Evolutionary conservation across 2,329 filamentous ascomycete genomes (phyloP).

Genomic region (Aspergillus sclerotialis): DNA sequence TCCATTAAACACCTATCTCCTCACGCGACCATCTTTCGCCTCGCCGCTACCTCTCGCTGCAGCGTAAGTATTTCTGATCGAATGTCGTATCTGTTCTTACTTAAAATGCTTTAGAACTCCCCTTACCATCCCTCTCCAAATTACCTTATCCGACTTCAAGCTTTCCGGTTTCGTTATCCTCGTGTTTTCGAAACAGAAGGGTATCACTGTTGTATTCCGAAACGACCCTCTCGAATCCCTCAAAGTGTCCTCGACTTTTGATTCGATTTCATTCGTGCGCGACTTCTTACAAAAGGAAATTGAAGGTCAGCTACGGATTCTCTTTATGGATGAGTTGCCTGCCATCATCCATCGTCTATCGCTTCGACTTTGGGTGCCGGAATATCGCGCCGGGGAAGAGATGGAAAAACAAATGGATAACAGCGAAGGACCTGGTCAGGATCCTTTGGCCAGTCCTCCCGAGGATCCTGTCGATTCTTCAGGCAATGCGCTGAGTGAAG

Average conservation of each 20-base stretch:
- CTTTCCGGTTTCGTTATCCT: slow-evolving; percentile 95
- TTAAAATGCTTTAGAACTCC: slow-evolving; percentile 50
- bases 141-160: slow-evolving; percentile 91
- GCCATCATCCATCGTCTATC: slow-evolving; percentile 94
- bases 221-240: slow-evolving; percentile 97
- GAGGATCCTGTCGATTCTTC: slow-evolving; percentile 74
- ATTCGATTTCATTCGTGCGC: slow-evolving; percentile 96
- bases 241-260: slow-evolving; percentile 97
- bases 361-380: slow-evolving; percentile 79
- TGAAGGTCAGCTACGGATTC: slow-evolving; percentile 79
- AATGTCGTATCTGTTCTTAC: slow-evolving; percentile 3
- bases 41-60: slow-evolving; percentile 89
- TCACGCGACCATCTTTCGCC: slow-evolving; percentile 83
- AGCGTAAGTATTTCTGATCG: slow-evolving; percentile 39
- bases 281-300: slow-evolving; percentile 96
- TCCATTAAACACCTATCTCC: slow-evolving; percentile 90
- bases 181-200: slow-evolving; percentile 96
- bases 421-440: slow-evolving; percentile 57
- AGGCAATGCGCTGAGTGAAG: slow-evolving; percentile 68
- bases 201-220: slow-evolving; percentile 90
- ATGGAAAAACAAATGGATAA: slow-evolving; percentile 49
- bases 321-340: slow-evolving; percentile 97
- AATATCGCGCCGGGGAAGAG: slow-evolving; percentile 64
- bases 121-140: slow-evolving; percentile 93
- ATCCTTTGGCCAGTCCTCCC: slow-evolving; percentile 75